Percentiles rank a stretch among this genome's conserved stretches.
Evolutionary conservation across 768 basidiomycete species (phyloP).

Genomic region (Lyophyllum shimeji): DNA sequence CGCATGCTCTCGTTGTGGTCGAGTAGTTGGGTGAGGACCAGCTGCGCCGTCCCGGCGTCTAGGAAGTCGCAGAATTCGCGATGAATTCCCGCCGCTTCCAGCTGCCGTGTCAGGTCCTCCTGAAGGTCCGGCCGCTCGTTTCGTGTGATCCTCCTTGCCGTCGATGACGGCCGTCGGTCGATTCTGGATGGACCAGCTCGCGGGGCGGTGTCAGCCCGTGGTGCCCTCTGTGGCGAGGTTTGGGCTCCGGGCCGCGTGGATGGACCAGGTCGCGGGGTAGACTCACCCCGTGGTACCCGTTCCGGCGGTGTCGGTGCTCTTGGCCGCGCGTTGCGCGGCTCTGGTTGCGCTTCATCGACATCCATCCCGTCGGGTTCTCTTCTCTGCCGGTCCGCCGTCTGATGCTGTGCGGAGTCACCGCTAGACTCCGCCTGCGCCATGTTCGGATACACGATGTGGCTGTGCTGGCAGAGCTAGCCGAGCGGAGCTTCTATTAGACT

Average conservation of each 20-base stretch:
- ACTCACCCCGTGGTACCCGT: too few relatives aligned
- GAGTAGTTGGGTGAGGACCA: not conserved
- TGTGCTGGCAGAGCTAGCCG: too few relatives aligned
- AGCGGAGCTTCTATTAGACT: too few relatives aligned
- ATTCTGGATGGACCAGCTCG: too few relatives aligned
- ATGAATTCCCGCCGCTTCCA: not conserved
- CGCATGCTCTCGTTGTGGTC: not conserved
- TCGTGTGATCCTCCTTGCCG: not conserved
- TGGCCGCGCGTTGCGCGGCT: not conserved
- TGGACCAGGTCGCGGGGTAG: too few relatives aligned
- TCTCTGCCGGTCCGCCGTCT: not conserved
- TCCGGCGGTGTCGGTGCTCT: not conserved
- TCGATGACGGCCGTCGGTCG: not conserved
- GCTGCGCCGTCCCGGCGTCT: not conserved
- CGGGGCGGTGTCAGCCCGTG: too few relatives aligned
- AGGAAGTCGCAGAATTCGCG: not conserved
- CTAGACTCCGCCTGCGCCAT: not conserved
- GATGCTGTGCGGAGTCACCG: not conserved
- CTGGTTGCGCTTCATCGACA: not conserved
- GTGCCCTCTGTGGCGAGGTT: not conserved
- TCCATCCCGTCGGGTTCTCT: not conserved
- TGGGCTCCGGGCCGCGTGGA: not conserved
- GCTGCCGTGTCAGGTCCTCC: not conserved
- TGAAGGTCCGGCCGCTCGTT: not conserved
- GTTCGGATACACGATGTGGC: not conserved